These are phyloP conservation scores for Pistacia integerrima DNA, from an alignment of 345 rosid genomes.

Conservation along the genomic window DNA sequence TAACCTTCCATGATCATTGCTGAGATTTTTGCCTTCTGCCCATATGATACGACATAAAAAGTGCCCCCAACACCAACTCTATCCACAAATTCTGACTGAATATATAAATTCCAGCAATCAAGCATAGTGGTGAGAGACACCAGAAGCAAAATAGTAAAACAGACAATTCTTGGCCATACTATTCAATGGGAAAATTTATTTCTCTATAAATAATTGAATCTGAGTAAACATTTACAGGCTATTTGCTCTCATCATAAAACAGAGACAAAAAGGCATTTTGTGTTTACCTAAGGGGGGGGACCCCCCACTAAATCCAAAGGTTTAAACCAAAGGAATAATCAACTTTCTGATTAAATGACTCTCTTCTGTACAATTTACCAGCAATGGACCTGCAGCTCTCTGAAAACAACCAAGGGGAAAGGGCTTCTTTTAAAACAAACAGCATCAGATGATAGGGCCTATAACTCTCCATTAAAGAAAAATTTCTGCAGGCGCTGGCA, in stretches of 20 bases:
- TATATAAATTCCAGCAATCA: background rate
- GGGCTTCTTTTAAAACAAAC: constrained; percentile 22
- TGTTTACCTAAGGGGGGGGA: constrained; percentile 22
- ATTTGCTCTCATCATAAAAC: constrained; percentile 36
- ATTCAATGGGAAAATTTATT: background rate
- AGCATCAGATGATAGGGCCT: constrained; percentile 16
- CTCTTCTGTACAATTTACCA: constrained; percentile 39
- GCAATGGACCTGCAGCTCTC: constrained; percentile 24
- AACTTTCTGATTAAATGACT: constrained; percentile 25
- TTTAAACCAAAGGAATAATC: constrained; percentile 25
- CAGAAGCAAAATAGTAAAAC: background rate
- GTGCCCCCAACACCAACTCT: no score
- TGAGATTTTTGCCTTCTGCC: no score
- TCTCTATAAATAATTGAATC: constrained; percentile 32
- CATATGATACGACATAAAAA: no score
- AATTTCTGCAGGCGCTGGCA: constrained; percentile 24
- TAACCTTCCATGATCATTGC: no score
- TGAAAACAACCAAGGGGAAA: background rate
- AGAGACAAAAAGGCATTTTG: constrained; percentile 25
- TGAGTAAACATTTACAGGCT: constrained; percentile 38
- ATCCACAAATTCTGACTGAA: background rate
- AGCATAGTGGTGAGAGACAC: background rate
- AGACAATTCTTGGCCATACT: background rate
- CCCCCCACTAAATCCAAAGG: constrained; percentile 19
- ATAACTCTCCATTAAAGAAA: constrained; percentile 17